Evolutionary conservation across 129 eudicot genomes (phyloP), one percentile per base, ranked within the genome.

Genomic region (Lonicera japonica): DNA sequence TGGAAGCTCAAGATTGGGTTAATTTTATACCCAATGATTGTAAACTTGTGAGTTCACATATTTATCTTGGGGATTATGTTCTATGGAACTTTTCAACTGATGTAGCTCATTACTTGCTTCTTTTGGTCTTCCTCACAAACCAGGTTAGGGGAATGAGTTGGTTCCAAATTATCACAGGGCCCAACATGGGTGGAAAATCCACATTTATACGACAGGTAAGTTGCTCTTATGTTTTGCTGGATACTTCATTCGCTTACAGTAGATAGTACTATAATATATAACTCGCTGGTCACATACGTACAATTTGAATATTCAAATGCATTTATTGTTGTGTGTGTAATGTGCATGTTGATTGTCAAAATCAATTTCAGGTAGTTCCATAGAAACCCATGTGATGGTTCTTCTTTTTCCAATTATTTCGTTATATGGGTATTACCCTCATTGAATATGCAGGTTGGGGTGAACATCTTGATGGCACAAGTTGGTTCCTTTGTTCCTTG

Each of bases 1-100:
- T 92, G 63, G 99, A 92, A 86, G 99, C 99, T 73, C 99, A 92
- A 75, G 96, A 92, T 47, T 92, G 96, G 99, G 96, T 92, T 77
- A 92, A 92, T 73, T 92, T 92, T 69, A 92, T 92, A 59, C 96
- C 96, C 25, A 92, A 92, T 65, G 96, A 92, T 58, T 85, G 96
- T 77, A 92, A 80, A 88, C 96, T 92, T 53, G 99, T 92, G 84
- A 80, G 98, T 75, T 60, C 2, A 12, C 47, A 8, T 18, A 63
- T 15, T 65, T 40, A 68, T 56, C 2, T 55, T 56, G 25, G 41
- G 61, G 48, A 63, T 64, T 19, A 43, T 45, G 12, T 51, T 55
- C 38, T 24, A 18, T 52, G 25, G 24, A 25, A 52, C 45, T 46
- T n/a, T 53, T 23, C 11, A 24, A 41, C 36, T 29, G 38, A 34